These are phyloP conservation scores for Saraca asoca DNA, from an alignment of 331 rosid genomes.

Conservation along the genomic window DNA sequence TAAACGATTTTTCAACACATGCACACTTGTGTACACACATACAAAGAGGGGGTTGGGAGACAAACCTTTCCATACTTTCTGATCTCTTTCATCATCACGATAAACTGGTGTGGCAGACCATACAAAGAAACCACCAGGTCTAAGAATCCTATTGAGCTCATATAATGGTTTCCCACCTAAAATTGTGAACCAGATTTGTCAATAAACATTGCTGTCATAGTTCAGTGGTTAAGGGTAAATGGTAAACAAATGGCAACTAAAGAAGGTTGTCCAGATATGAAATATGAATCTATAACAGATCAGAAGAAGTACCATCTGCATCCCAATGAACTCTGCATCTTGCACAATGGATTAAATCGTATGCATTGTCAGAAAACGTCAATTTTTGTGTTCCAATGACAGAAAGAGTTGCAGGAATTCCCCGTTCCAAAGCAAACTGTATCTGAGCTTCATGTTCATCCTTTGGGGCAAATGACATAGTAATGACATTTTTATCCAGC, in stretches of 20 bases:
- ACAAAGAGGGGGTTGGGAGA: background rate
- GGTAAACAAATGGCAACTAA: background rate
- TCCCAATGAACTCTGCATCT: slow-evolving; percentile 99
- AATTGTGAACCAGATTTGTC: slow-evolving; percentile 29
- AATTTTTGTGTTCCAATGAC: slow-evolving; percentile 91
- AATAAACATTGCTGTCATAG: slow-evolving; percentile 12
- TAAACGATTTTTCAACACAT: too few species aligned
- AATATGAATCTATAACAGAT: background rate
- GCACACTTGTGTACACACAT: too few species aligned
- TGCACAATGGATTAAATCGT: slow-evolving; percentile 93
- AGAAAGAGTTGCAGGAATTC: slow-evolving; percentile 92
- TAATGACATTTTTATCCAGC: slow-evolving; percentile 72
- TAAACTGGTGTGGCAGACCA: slow-evolving; percentile 99
- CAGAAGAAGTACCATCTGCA: slow-evolving; percentile 69
- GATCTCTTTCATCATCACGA: slow-evolving; percentile 71
- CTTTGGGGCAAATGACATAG: slow-evolving; percentile 97
- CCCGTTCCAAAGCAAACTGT: slow-evolving; percentile 97
- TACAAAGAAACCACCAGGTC: slow-evolving; percentile 94
- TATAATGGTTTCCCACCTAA: slow-evolving; percentile 85
- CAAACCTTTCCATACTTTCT: slow-evolving; percentile 82
- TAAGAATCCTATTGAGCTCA: slow-evolving; percentile 92
- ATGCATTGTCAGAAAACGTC: slow-evolving; percentile 69
- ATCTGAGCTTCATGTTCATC: slow-evolving; percentile 99
- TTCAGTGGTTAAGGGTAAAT: background rate
- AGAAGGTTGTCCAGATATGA: too few species aligned